Percentiles rank a stretch among this genome's conserved stretches.
Conservation (phyloP, 164 flowering plant genomes). For the Euptelea pleiosperma region DNA sequence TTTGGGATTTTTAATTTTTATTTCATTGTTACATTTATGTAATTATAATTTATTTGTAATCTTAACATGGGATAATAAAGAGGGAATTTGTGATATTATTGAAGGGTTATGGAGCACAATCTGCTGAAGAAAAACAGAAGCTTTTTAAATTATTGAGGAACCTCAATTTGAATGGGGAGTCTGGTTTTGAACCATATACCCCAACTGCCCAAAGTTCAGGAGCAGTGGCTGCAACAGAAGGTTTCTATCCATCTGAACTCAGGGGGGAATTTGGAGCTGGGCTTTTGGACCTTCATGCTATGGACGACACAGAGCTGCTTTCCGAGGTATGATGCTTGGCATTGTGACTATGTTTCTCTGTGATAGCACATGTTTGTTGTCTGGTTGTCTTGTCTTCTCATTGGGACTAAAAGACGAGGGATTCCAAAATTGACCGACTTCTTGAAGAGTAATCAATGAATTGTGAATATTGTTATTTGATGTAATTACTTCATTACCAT, state of each 20-base stretch:
- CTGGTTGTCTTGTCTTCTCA: no score
- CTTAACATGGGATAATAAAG: slow-evolving; percentile 3
- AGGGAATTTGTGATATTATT: slow-evolving; percentile 5
- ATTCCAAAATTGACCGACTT: no score
- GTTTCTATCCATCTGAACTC: slow-evolving; percentile 71
- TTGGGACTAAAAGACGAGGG: no score
- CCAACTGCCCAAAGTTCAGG: slow-evolving; percentile 68
- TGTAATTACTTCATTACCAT: no score
- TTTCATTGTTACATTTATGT: no score
- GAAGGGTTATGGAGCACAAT: slow-evolving; percentile 96
- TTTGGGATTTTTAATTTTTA: no score
- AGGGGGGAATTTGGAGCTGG: slow-evolving; percentile 99
- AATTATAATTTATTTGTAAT: no score
- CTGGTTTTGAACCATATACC: slow-evolving; percentile 75
- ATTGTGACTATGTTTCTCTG: no score
- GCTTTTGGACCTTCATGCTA: slow-evolving; percentile 94
- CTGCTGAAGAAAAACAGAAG: slow-evolving; percentile 96
- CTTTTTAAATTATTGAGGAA: slow-evolving; percentile 83
- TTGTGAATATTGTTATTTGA: no score
- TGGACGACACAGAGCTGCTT: slow-evolving; percentile 97
- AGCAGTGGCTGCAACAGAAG: slow-evolving; percentile 49
- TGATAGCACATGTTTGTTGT: no score
- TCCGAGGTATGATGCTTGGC: slow-evolving; percentile 58
- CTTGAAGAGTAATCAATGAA: no score
- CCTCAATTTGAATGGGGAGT: slow-evolving; percentile 82